Evolutionary conservation across 495 filamentous ascomycete genomes (phyloP).

Genomic region (Aspergillus nanangensis): DNA sequence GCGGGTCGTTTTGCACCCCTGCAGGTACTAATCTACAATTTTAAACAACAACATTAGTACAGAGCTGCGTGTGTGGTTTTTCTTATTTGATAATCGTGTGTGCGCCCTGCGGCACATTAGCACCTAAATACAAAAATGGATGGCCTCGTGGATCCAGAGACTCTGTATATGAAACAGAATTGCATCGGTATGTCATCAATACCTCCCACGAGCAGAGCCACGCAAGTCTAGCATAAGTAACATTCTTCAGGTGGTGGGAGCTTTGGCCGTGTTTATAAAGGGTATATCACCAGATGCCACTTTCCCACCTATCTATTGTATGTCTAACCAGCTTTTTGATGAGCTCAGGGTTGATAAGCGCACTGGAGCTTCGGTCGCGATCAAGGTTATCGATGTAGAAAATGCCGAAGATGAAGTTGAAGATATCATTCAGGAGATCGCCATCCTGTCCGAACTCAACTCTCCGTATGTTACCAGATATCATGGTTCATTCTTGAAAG

Average conservation of each 20-base stretch:
- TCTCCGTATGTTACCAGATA: conserved; percentile 96
- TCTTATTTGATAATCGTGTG: too few relatives aligned
- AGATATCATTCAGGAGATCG: conserved; percentile 98
- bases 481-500: conserved; percentile 91
- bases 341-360: conserved; percentile 69
- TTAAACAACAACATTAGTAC: too few relatives aligned
- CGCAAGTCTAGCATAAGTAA: neutral
- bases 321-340: neutral
- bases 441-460: conserved; percentile 88
- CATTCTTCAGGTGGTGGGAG: conserved; percentile 65
- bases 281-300: conserved; percentile 52
- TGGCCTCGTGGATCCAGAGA: conserved; percentile 68
- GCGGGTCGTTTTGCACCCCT: too few relatives aligned
- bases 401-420: conserved; percentile 98
- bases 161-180: conserved; percentile 86
- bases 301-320: conserved; percentile 21
- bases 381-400: conserved; percentile 97
- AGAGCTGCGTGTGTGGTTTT: too few relatives aligned
- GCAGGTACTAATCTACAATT: too few relatives aligned
- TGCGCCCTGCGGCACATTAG: too few relatives aligned
- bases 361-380: conserved; percentile 81
- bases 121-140: conserved; percentile 27
- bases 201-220: neutral
- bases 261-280: conserved; percentile 95
- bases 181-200: conserved; percentile 71